Evolutionary conservation across 768 basidiomycete species (phyloP), one percentile per base, ranked within the genome.

Genomic region (Mycena galericulata): DNA sequence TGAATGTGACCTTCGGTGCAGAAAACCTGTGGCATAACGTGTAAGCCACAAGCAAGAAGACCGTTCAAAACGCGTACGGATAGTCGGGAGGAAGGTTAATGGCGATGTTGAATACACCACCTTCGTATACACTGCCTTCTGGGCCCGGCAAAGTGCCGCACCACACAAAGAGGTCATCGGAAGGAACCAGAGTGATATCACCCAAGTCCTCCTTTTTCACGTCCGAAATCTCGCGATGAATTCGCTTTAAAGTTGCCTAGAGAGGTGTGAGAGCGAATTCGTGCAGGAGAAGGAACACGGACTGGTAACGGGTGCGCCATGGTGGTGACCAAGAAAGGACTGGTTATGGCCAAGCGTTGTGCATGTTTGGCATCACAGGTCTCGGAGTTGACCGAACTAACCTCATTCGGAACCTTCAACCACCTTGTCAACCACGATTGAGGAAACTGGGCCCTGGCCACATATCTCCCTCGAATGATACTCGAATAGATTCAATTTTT

Each of bases 121-220:
- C 91, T 74, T 95, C 93, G 72, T 95, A 96, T 0, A 90, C 85
- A 67, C 92, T 94, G 20, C 92, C 94, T 72, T 92, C 87, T 1
- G 94, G 94, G 0, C 94, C 94, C 10, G 93, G 94, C 61, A 96
- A 89, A 45, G 87, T 85, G 9, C 90, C 94, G 60, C 83, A 87
- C 94, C 94, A 96, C 29, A 86, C 73, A 76, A 90, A 91, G 61
- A 95, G 79, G 72, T 88, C 87, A 68, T 87, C 88, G 17, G 85
- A 80, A 6, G 94, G 94, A 32, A 84, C 82, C 22, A 96, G 87
- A 0, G 84, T 85, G 69, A 95, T 95, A 29, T 80, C 72, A 8
- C 94, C 94, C 38, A 94, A 81, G 77, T 96, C 94, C 76, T 95
- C 94, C 77, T 93, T 93, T 86, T 89, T 85, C 36, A 92, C 80